Evolutionary conservation across 2,329 filamentous ascomycete genomes (phyloP), one percentile per base, ranked within the genome.

Genomic region (Penicillium sp.): DNA sequence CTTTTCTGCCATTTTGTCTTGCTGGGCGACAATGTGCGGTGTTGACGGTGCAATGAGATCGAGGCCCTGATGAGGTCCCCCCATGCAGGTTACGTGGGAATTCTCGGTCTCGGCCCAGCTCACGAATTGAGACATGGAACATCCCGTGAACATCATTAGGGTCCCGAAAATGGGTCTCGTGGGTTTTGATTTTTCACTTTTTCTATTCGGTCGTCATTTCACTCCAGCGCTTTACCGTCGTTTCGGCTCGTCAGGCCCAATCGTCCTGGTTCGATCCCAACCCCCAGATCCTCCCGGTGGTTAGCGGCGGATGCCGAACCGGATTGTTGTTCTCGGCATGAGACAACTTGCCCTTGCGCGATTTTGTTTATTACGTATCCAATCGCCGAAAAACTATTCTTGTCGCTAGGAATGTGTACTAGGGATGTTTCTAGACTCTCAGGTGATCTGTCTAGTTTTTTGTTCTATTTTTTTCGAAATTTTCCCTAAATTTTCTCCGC

Each of bases 251-350:
- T n/a, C 4, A 42, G 16, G 14, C n/a, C 48, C 31, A 50, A 42
- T 37, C 5, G 29, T 14, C 8, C 21, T 47, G 48, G 21, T 19
- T 21, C 31, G 43, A 50, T 43, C 50, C 35, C 50, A 56, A 65
- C 62, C 64, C 64, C 64, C 63, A 66, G 64, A 64, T 63, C 55
- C 59, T 61, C 59, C 62, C 60, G 63, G 53, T 57, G 57, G 50
- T 56, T 62, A 61, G 64, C 57, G 63, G 64, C 58, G 63, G 64
- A 67, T 66, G 60, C 64, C 64, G 64, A 52, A 64, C 56, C 60
- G 63, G 64, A 58, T 55, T 53, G 53, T 33, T 57, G 57, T 58
- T 51, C 59, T 63, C 60, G 62, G 62, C 59, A 62, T 19, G 43
- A 60, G 59, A 47, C 54, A 58, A 51, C 39, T 42, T 44, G 50